Base-by-base conservation (phyloP, 208 protist genomes). In the Acanthamoeba lugdunensis region DNA sequence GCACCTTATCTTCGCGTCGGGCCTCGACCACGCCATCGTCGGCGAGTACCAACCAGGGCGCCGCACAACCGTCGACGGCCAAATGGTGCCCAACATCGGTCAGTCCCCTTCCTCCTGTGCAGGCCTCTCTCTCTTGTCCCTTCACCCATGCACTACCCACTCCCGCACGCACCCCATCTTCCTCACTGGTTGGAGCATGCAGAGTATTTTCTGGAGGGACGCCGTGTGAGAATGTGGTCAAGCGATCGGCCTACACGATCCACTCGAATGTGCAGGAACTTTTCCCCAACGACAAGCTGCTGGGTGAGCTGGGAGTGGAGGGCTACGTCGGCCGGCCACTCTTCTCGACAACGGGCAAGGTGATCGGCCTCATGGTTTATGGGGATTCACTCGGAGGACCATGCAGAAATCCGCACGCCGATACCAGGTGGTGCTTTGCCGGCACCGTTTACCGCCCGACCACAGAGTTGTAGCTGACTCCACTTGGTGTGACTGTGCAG, bases 21-120 rank as follows among this genome's bases (percentile, higher is more conserved):
- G 84, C 13, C 63, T 90, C 14, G 84, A 90, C 23, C 84, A 90
- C 84, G 84, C 84, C 28, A 67, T 90, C 28, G 84, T 90, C 9
- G 84, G 84, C 18, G 84, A 90, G 37, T 73, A 75, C 41, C 25
- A 37, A 33, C 84, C 58, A 11, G 58, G 63, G 0, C 48, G 33
- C n/a, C n/a, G 16, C 84, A 45, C 23, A 87, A 28, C 30, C 84
- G 52, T 75, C n/a, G 84, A 90, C 84, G 63, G 63, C 54, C 11
- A 48, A n/a, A 2, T 90, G 30, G 54, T 71, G 11, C 48, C 54
- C 2, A 90, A 90, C 84, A 90, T 90, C 30, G 75, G 75, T 84
- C 21, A 52, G 75, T 58, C 33, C n/a, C 50, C 28, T 30, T 4
- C 16, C 5, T 21, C 65, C 65, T 25, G 11, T 16, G 4, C 63